These are phyloP conservation scores for Penicillium herquei DNA, from an alignment of 495 filamentous ascomycete species.

Conservation along the genomic window DNA sequence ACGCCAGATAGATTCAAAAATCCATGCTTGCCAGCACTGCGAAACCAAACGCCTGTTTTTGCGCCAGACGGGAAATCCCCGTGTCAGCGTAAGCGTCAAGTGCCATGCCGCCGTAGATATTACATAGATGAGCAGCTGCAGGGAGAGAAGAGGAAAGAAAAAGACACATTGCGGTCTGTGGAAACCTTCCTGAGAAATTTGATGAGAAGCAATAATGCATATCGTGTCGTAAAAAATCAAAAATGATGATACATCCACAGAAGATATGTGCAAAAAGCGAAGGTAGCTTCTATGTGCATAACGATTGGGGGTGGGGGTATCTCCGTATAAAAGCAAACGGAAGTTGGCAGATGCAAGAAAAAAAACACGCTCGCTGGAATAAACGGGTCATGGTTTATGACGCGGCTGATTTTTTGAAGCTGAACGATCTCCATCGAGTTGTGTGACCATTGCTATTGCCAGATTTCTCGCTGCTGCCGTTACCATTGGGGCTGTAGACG, in stretches of 20 bases:
- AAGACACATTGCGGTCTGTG: slow-evolving; percentile 14
- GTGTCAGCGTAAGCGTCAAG: slow-evolving; percentile 27
- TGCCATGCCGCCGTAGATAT: slow-evolving; percentile 28
- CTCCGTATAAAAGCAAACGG: slow-evolving; percentile 15
- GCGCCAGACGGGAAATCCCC: slow-evolving; percentile 16
- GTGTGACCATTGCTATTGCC: slow-evolving; percentile 8
- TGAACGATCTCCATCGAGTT: slow-evolving; percentile 27
- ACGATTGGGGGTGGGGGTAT: slow-evolving; percentile 23
- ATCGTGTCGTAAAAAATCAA: slow-evolving; percentile 21
- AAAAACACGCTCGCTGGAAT: slow-evolving; percentile 20
- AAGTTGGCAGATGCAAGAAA: slow-evolving; percentile 15
- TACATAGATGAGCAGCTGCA: slow-evolving; percentile 15
- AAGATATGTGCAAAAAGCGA: slow-evolving; percentile 38
- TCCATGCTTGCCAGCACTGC: slow-evolving; percentile 20
- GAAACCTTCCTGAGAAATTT: not conserved
- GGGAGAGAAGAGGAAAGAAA: slow-evolving; percentile 7
- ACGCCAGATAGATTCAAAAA: slow-evolving; percentile 10
- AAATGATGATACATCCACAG: slow-evolving; percentile 37
- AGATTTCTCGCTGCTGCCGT: not conserved
- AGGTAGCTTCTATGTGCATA: slow-evolving; percentile 26
- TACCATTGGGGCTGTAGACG: not conserved
- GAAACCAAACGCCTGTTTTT: slow-evolving; percentile 30
- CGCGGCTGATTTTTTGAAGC: slow-evolving; percentile 28
- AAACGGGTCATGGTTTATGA: slow-evolving; percentile 12
- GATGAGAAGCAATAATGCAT: slow-evolving; percentile 1